Evolutionary conservation across 805 yeast genomes (phyloP), one percentile per base, ranked within the genome.

Genomic region (Saturnispora gosingensis): DNA sequence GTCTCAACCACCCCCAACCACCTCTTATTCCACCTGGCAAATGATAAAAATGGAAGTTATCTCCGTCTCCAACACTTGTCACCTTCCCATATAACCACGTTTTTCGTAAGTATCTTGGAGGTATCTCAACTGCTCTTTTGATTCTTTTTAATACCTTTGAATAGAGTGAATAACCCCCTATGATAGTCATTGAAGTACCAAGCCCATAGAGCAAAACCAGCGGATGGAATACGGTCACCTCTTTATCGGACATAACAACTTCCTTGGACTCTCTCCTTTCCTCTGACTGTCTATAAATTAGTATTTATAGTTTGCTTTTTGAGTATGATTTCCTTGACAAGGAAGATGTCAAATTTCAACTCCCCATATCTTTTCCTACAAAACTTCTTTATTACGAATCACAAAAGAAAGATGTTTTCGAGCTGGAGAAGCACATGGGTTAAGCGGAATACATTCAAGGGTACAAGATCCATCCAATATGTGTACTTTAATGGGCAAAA

Each of bases 1-100:
- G 58, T 34, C 99, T 70, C 24, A 87, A 62, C 96, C 96, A 87
- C 11, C 95, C 90, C 99, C 99, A 93, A 0, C 99, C 99, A 2
- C 84, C 79, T 1, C 82, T 60, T 0, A 74, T 54, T 0, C 99
- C 98, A 3, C 98, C 98, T 0, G 99, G 99, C 0, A 95, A 81
- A 64, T 93, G 99, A 62, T 74, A 93, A 56, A 93, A 79, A 54
- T 90, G 85, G 67, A 93, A 91, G 65, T 91, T 91, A 65, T 93
- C 99, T 15, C 96, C 97, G 66, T 90, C 98, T 0, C 97, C 97
- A 0, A 90, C 98, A 2, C 93, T 73, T 0, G 96, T 85, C 4
- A 90, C 97, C 54, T 74, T 74, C 0, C 98, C 98, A 36, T 72
- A 70, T 5, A 82, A 56, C 59, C 76, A 74, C 32, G 74, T 65